Base-by-base conservation (phyloP, 2,329 filamentous ascomycete species). In the Aspergillaceae sp. region DNA sequence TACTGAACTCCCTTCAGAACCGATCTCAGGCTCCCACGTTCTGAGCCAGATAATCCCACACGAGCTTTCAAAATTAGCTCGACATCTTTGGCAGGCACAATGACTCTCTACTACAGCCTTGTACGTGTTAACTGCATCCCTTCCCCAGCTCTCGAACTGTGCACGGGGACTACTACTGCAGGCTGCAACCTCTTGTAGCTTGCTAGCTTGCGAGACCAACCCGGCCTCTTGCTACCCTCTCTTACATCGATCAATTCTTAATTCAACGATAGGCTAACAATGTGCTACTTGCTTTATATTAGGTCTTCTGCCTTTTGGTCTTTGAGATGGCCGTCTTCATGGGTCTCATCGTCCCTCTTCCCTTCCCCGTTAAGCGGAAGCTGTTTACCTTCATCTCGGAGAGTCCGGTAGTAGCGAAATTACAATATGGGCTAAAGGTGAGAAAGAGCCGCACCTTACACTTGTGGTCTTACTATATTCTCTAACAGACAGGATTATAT, bases 381-480 rank as follows among this genome's bases (percentile, higher is more conserved):
- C 81, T 96, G 65, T 95, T 96, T 66, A 88, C 85, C 60, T 98
- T 98, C 80, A 90, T 98, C 64, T 96, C 90, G 44, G 87, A 91
- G 64, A 94, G 84, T 65, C 85, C 80, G 4, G 62, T 84, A 40
- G 79, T 98, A 48, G 92, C 90, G 36, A 96, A 97, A 69, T 68
- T 97, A 54, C 91, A 97, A 75, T 96, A 98, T 75, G 91, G 89
- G 61, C 78, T 98, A 74, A 97, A 96, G 79, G 81, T 82, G 68
- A 29, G 64, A 11, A 29, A 26, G 7, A 19, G 19, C 19, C 19
- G 19, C 19, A 19, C 19, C 19, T 19, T 19, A 19, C 19, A 19
- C 19, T 19, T 26, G n/a, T 29, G 26, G 10, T 7, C 27, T 9
- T 29, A 19, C 19, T 19, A 19, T 19, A 2, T 19, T 19, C 19